phyloP scores from a whole-genome alignment of 352 stramenopile genomes.

The Phytophthora melonis region DNA sequence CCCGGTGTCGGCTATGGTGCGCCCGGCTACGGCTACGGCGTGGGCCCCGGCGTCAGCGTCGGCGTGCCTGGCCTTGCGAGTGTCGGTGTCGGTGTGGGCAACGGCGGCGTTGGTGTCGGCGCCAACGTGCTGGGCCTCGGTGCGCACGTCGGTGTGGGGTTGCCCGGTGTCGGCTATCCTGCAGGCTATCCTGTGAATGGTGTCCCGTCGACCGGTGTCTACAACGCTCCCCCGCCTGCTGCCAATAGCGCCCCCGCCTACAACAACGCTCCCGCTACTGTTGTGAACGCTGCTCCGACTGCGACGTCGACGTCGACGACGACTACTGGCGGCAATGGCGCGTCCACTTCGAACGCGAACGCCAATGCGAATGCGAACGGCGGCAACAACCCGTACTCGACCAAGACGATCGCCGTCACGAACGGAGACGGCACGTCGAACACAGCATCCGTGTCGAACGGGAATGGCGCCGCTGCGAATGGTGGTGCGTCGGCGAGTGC shows the following conservation, averaged over 20 bases:
- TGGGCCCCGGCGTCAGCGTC: no score
- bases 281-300: background rate
- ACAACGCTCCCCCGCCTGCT: no score
- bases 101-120: no score
- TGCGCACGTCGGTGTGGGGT: no score
- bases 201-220: no score
- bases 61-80: no score
- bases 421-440: background rate
- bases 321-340: background rate
- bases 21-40: no score
- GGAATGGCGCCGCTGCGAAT: background rate
- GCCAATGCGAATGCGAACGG: background rate
- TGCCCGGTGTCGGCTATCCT: no score
- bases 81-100: no score
- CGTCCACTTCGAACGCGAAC: background rate
- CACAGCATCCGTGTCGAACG: background rate
- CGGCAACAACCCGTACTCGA: conserved; percentile 6
- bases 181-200: no score
- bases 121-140: no score
- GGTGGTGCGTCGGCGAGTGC: conserved; percentile 8
- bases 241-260: background rate
- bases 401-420: conserved; percentile 7
- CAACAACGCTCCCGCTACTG: background rate
- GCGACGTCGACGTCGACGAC: background rate
- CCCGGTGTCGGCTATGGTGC: no score